Evolutionary conservation across 2,329 filamentous ascomycete genomes (phyloP).

Genomic region (Hymenoscyphus salicellus): DNA sequence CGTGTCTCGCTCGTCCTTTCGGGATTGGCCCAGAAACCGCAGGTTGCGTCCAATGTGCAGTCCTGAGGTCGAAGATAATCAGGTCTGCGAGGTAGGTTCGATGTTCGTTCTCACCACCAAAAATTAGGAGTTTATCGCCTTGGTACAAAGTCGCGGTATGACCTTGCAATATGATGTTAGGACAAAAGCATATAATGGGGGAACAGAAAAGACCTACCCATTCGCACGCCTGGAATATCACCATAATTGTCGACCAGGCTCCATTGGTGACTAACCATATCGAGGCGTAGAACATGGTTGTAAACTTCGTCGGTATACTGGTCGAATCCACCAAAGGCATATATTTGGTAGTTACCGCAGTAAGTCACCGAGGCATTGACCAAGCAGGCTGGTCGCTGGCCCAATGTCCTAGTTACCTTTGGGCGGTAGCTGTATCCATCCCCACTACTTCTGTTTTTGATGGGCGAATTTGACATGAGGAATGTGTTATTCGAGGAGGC

Average conservation of each 20-base stretch:
- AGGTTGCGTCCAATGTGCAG: slow-evolving; percentile 92
- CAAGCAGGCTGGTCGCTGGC: slow-evolving; percentile 83
- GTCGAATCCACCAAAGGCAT: slow-evolving; percentile 96
- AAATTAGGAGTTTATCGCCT: slow-evolving; percentile 92
- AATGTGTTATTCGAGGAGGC: slow-evolving; percentile 73
- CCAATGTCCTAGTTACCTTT: slow-evolving; percentile 73
- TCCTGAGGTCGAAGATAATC: slow-evolving; percentile 92
- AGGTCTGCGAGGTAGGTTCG: slow-evolving; percentile 92
- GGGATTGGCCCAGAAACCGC: slow-evolving; percentile 80
- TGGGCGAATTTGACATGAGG: slow-evolving; percentile 83
- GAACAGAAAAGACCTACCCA: slow-evolving; percentile 61
- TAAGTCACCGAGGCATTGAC: slow-evolving; percentile 99
- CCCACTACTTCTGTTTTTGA: slow-evolving; percentile 60
- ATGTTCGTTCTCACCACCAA: slow-evolving; percentile 97
- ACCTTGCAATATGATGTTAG: slow-evolving; percentile 49
- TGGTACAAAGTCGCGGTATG: slow-evolving; percentile 94
- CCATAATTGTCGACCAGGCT: slow-evolving; percentile 97
- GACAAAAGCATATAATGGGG: neutral
- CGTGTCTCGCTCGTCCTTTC: slow-evolving; percentile 86
- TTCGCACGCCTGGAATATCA: slow-evolving; percentile 92
- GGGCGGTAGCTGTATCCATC: slow-evolving; percentile 81
- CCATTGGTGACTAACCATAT: slow-evolving; percentile 87
- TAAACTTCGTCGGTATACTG: slow-evolving; percentile 99
- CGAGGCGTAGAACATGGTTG: slow-evolving; percentile 89
- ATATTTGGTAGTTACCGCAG: slow-evolving; percentile 95